Percentiles rank a stretch among this genome's conserved stretches.
phyloP scores from a whole-genome alignment of 805 yeast genomes.

The Limtongia smithiae region DNA sequence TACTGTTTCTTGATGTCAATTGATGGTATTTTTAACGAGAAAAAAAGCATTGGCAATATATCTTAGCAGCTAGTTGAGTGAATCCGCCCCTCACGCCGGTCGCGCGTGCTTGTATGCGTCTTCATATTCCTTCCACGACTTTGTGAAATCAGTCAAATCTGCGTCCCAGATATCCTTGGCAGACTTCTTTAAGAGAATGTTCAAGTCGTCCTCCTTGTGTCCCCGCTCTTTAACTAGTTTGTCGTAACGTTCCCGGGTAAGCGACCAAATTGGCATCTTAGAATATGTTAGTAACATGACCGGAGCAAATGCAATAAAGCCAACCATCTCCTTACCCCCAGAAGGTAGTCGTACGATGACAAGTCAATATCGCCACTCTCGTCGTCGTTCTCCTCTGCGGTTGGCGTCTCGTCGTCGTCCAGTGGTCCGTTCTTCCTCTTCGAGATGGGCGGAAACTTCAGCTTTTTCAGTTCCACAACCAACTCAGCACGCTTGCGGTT shows the following conservation, averaged over 20 bases:
- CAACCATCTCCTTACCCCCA: conserved; percentile 44
- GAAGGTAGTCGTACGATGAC: conserved; percentile 67
- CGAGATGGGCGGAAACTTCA: conserved; percentile 58
- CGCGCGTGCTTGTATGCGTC: conserved; percentile 33
- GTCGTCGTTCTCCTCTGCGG: conserved; percentile 42
- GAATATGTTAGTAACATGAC: background rate
- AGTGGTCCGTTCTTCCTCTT: conserved; percentile 36
- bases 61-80: background rate
- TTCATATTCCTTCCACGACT: conserved; percentile 64
- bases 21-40: too few relatives aligned
- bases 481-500: conserved; percentile 69
- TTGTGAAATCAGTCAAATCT: conserved; percentile 73
- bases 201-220: conserved; percentile 68
- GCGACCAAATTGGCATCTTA: conserved; percentile 82
- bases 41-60: background rate
- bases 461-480: conserved; percentile 56
- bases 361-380: conserved; percentile 32
- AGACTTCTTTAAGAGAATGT: conserved; percentile 56
- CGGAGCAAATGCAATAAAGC: background rate
- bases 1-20: too few relatives aligned
- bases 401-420: conserved; percentile 49
- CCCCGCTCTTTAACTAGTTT: conserved; percentile 69
- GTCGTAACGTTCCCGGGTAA: conserved; percentile 85
- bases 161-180: conserved; percentile 86
- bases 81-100: conserved; percentile 4